Base-by-base conservation (phyloP, 2,329 filamentous ascomycete species). In the Alternaria ethzedia region DNA sequence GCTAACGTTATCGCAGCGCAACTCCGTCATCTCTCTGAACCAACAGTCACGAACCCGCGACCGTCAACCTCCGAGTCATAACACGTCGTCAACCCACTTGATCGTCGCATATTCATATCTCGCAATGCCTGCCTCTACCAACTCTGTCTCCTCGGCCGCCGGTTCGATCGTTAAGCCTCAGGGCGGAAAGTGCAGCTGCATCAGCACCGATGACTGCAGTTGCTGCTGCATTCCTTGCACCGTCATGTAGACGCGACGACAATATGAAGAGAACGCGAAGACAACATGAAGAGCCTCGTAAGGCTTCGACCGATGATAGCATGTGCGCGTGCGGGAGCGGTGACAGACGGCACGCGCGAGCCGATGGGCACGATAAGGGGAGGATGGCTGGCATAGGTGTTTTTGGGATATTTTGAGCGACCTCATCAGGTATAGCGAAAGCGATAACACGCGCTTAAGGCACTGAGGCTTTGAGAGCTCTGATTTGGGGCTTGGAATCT, bases 221-320 rank as follows among this genome's bases (percentile, higher is more conserved):
- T 78, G 71, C 71, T 79, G 77, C 73, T 69, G 65, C 65, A 74
- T 79, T 44, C 78, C 78, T 6, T 80, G 78, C 65, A 78, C 75
- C 0, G 77, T 79, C 54, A 80, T 80, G 77, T 80, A 72, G 63
- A 70, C n/a, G n/a, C 25, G 15, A 30, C 20, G 17, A 9, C 9
- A 12, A 49, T 10, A 23, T 23, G 2, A 41, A n/a, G 4, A 17
- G 15, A n/a, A n/a, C n/a, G n/a, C n/a, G n/a, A n/a, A n/a, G n/a
- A n/a, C n/a, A n/a, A n/a, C n/a, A 23, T 23, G 2, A 41, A n/a
- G 4, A 17, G 15, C 15, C 32, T 4, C 15, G 2, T 5, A 10
- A 0, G 32, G 9, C 15, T 17, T 41, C 15, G 15, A 32, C 8
- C 2, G 26, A 28, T 11, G 5, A 6, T 1, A 28, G 26, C 26